Conservation (phyloP, 768 basidiomycete genomes). For the Naganishia vaughanmartiniae region DNA sequence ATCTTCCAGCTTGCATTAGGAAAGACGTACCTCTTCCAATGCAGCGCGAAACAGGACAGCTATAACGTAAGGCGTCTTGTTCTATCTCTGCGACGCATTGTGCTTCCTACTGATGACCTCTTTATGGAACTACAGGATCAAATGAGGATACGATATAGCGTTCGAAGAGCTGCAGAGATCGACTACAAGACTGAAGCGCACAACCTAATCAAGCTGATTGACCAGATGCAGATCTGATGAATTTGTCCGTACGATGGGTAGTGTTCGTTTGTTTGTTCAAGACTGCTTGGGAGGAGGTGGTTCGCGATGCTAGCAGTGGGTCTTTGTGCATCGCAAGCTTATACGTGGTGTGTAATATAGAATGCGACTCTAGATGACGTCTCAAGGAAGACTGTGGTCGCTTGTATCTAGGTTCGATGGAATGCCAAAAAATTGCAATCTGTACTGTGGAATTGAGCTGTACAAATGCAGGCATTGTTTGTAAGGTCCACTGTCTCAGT, state of each 20-base stretch:
- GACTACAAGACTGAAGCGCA: conserved; percentile 69
- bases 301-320: background rate
- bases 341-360: background rate
- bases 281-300: background rate
- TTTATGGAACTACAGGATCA: conserved; percentile 62
- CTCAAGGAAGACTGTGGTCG: background rate
- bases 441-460: background rate
- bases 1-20: conserved; percentile 67
- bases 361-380: background rate
- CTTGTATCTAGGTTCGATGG: conserved; percentile 8
- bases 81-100: background rate
- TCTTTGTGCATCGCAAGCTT: background rate
- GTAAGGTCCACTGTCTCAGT: too few species aligned
- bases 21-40: conserved; percentile 73
- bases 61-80: conserved; percentile 57
- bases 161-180: conserved; percentile 64
- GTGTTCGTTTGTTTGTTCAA: background rate
- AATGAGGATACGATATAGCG: conserved; percentile 76
- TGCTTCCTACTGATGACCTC: background rate
- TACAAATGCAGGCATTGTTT: background rate
- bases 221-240: conserved; percentile 37
- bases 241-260: background rate
- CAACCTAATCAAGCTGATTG: conserved; percentile 62
- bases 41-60: conserved; percentile 80
- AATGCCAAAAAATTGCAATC: background rate